phyloP scores from a whole-genome alignment of 768 basidiomycete species.

The Suillus sp. region DNA sequence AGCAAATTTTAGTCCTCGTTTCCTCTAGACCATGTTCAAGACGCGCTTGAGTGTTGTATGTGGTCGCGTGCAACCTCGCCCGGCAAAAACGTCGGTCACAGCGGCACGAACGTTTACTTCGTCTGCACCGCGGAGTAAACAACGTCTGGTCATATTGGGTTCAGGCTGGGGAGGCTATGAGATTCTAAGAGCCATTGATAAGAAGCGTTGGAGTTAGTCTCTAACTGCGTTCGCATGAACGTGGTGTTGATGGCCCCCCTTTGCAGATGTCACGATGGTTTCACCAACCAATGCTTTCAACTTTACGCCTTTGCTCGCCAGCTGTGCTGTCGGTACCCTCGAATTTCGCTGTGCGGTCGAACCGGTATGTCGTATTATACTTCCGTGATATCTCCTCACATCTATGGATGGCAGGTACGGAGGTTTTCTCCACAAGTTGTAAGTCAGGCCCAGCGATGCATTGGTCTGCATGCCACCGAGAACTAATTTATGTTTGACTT shows the following conservation, averaged over 20 bases:
- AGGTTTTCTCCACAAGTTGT: conserved; percentile 60
- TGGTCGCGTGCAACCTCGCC: conserved; percentile 6
- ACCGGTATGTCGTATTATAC: conserved; percentile 51
- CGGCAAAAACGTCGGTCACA: conserved; percentile 3
- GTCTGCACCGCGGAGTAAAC: conserved; percentile 36
- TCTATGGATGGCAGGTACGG: conserved; percentile 43
- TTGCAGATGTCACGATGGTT: conserved; percentile 61
- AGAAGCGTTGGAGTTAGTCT: conserved; percentile 66
- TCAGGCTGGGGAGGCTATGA: conserved; percentile 83
- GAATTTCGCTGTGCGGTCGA: conserved; percentile 83
- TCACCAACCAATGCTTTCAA: conserved; percentile 56
- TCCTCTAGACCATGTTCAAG: conserved; percentile 18
- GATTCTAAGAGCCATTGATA: conserved; percentile 65
- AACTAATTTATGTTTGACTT: neutral
- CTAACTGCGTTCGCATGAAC: neutral
- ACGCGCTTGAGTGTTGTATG: conserved; percentile 16
- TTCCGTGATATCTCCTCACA: conserved; percentile 9
- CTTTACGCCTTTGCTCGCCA: conserved; percentile 49
- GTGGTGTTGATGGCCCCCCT: conserved; percentile 13
- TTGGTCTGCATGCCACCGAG: neutral
- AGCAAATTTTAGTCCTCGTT: neutral
- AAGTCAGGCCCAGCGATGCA: conserved; percentile 21
- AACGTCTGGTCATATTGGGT: conserved; percentile 65
- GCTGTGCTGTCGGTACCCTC: conserved; percentile 77
- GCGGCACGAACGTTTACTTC: conserved; percentile 40